Percentiles rank a stretch among this genome's conserved stretches.
These are phyloP conservation scores for Solanum raphanifolium DNA, from an alignment of 257 asterid species.

Conservation along the genomic window DNA sequence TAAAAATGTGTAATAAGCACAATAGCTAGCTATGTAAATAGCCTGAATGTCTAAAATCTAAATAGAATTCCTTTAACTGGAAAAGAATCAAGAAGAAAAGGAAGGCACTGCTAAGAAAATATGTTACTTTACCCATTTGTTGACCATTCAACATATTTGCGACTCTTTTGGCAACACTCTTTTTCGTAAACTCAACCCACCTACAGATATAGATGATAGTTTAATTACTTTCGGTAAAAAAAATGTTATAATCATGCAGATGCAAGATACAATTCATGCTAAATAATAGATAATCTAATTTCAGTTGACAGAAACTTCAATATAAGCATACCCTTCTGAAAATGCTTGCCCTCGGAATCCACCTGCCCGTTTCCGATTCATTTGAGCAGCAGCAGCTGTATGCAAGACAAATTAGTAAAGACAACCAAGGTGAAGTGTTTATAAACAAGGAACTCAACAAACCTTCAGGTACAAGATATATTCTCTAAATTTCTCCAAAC, in stretches of 20 bases:
- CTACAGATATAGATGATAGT: slow-evolving; percentile 23
- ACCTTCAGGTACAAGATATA: slow-evolving; percentile 88
- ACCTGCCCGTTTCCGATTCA: slow-evolving; percentile 56
- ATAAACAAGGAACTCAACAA: neutral
- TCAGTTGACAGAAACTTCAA: neutral
- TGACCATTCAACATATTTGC: slow-evolving; percentile 77
- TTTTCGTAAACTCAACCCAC: slow-evolving; percentile 85
- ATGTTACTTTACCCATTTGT: slow-evolving; percentile 42
- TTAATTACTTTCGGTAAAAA: neutral
- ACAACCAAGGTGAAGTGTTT: neutral
- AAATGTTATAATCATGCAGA: neutral
- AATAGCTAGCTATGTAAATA: neutral
- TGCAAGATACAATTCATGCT: neutral
- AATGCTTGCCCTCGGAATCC: slow-evolving; percentile 76
- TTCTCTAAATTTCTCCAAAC: slow-evolving; percentile 62
- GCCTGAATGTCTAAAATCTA: neutral
- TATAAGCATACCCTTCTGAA: slow-evolving; percentile 65
- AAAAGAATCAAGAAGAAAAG: neutral
- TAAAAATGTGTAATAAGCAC: neutral
- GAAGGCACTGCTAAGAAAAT: neutral
- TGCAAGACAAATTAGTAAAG: neutral
- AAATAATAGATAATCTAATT: neutral
- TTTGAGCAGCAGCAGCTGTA: slow-evolving; percentile 47
- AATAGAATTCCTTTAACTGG: neutral
- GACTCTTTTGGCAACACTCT: slow-evolving; percentile 78